Evolutionary conservation across 108 stramenopile species (phyloP), one percentile per base, ranked within the genome.

Genomic region (Skeletonema tropicum): DNA sequence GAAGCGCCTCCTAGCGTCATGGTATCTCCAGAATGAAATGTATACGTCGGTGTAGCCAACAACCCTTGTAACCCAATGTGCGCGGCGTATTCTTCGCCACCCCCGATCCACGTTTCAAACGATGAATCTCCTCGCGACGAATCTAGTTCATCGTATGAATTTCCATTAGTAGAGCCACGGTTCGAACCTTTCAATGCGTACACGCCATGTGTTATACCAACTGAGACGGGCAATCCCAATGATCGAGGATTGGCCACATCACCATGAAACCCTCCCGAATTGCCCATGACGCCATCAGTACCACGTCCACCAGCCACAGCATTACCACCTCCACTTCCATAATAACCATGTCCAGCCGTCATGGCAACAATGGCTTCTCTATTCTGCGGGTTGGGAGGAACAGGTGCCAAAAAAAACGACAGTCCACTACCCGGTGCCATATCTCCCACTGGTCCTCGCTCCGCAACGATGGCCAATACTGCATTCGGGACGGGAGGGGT

Each of bases 311-410:
- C 66, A 64, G 72, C 46, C 57, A n/a, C 35, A 80, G 52, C 41
- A 63, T 42, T 0, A 75, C 83, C 85, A 31, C 93, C 89, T 39
- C 86, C 86, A 46, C 86, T 83, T 3, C 90, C 94, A 57, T 95
- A 92, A 60, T 77, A 76, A 75, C 90, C 88, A 66, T 92, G 89
- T 11, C 87, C 84, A 17, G 92, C 77, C 2, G 87, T 86, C 38
- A 89, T 81, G 17, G 87, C 84, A 9, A 91, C 66, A 1, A 94
- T 26, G 15, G 90, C 90, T 69, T 90, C 79, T 46, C 83, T 61
- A 75, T 84, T 84, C 59, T 84, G 83, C 11, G 79, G 74, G 38
- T 80, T 80, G 10, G 83, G 57, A 19, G 83, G 90, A 1, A 92
- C 74, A 1, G 86, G 81, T 8, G 74, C 81, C 68, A 52, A 85